These are phyloP conservation scores for Paramarasmius palmivorus DNA, from an alignment of 1,284 basidiomycete species.

Conservation along the genomic window DNA sequence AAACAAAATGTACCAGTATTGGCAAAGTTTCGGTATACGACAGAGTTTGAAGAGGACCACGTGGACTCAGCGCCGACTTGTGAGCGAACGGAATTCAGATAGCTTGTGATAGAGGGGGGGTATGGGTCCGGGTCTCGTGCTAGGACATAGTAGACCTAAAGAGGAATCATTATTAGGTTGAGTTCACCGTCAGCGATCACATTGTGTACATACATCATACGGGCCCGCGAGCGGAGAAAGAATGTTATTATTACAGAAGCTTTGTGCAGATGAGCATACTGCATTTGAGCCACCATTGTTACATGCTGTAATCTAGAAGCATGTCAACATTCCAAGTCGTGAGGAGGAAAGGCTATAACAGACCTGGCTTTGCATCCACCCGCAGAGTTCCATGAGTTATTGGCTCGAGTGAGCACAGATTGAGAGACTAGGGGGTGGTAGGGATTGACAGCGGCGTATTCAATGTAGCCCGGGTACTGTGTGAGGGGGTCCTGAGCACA, in stretches of 20 bases:
- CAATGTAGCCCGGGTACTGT: conserved; percentile 59
- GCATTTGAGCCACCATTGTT: conserved; percentile 45
- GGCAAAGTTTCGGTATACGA: conserved; percentile 58
- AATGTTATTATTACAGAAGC: conserved; percentile 55
- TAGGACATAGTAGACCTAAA: conserved; percentile 53
- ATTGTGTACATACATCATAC: conserved; percentile 33
- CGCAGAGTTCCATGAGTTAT: conserved; percentile 42
- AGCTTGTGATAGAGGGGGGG: conserved; percentile 49
- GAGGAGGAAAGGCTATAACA: conserved; percentile 1
- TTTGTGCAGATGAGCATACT: conserved; percentile 55
- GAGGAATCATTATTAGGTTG: background rate
- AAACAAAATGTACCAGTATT: conserved; percentile 43
- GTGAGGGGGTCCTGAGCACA: conserved; percentile 48
- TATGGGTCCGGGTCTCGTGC: conserved; percentile 51
- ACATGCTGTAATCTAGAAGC: conserved; percentile 47
- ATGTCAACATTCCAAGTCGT: background rate
- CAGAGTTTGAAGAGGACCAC: conserved; percentile 45
- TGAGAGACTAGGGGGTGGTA: conserved; percentile 52
- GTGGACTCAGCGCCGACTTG: conserved; percentile 51
- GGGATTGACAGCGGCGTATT: conserved; percentile 54
- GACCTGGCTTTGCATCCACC: conserved; percentile 53
- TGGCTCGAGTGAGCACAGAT: conserved; percentile 39
- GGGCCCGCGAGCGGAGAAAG: conserved; percentile 49
- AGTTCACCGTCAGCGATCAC: background rate
- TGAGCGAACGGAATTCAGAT: conserved; percentile 37